Conservation (phyloP, 352 stramenopile genomes). For the Phytophthora hybrid region DNA sequence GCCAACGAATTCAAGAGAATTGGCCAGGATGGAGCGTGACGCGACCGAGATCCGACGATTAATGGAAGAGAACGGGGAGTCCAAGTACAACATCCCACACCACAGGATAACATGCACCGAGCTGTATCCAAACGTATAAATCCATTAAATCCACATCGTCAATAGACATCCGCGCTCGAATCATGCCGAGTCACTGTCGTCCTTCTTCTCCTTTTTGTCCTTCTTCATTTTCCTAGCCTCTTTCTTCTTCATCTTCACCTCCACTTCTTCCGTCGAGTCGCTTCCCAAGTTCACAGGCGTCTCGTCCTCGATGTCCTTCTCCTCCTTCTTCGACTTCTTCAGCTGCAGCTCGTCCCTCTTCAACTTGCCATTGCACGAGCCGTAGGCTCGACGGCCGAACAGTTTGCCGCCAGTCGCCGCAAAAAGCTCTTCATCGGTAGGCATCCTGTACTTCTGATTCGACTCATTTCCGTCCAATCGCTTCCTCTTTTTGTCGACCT, state of each 20-base stretch:
- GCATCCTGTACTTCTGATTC: slow-evolving; percentile 64
- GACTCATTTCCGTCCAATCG: slow-evolving; percentile 28
- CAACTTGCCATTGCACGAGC: slow-evolving; percentile 88
- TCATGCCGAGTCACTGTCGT: slow-evolving; percentile 20
- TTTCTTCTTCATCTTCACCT: slow-evolving; percentile 23
- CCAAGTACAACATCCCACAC: slow-evolving; percentile 11
- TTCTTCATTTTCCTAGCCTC: slow-evolving; percentile 30
- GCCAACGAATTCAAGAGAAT: no score
- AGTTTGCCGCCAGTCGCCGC: slow-evolving; percentile 94
- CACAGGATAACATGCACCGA: background rate
- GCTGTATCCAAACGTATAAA: slow-evolving; percentile 25
- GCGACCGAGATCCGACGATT: slow-evolving; percentile 46
- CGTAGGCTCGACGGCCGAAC: slow-evolving; percentile 95
- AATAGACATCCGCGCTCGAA: background rate
- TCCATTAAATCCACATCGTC: slow-evolving; percentile 17
- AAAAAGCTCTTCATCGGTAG: slow-evolving; percentile 97
- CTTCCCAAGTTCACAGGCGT: slow-evolving; percentile 19
- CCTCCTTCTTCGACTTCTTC: slow-evolving; percentile 45
- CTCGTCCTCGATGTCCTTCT: slow-evolving; percentile 34
- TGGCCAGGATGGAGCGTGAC: slow-evolving; percentile 73
- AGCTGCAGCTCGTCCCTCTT: slow-evolving; percentile 78
- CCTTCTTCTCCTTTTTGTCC: slow-evolving; percentile 22
- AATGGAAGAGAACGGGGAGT: slow-evolving; percentile 27
- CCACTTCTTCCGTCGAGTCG: slow-evolving; percentile 29
- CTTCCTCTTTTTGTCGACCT: slow-evolving; percentile 35